These are phyloP conservation scores for Aureobasidium subglaciale DNA, from an alignment of 2,329 filamentous ascomycete species.

Conservation along the genomic window DNA sequence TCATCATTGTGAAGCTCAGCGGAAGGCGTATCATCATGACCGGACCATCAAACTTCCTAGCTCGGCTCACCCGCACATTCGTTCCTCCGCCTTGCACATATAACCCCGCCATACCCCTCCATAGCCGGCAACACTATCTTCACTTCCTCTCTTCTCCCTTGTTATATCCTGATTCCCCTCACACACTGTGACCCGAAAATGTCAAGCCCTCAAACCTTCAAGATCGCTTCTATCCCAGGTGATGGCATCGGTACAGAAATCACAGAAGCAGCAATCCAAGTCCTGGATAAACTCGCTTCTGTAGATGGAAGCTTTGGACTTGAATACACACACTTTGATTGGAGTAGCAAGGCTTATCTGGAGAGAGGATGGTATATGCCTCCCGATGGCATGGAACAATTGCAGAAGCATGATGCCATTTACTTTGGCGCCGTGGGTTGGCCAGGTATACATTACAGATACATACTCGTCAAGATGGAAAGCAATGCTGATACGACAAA, in stretches of 20 bases:
- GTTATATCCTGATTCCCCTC: not conserved
- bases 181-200: too few relatives aligned
- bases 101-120: slow-evolving; percentile 9
- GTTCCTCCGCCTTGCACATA: not conserved
- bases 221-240: slow-evolving; percentile 54
- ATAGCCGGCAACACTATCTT: not conserved
- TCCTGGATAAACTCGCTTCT: slow-evolving; percentile 40
- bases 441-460: slow-evolving; percentile 37
- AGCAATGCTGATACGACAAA: slow-evolving; percentile 7
- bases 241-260: slow-evolving; percentile 59
- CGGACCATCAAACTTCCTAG: not conserved
- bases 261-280: slow-evolving; percentile 48
- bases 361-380: slow-evolving; percentile 49
- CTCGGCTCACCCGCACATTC: slow-evolving; percentile 1
- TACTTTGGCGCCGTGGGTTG: slow-evolving; percentile 55
- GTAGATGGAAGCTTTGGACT: slow-evolving; percentile 41
- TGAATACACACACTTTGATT: slow-evolving; percentile 47
- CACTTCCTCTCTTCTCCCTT: not conserved
- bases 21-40: not conserved
- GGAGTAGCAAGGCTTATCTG: slow-evolving; percentile 42
- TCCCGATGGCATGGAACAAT: slow-evolving; percentile 41
- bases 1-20: not conserved
- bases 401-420: slow-evolving; percentile 48
- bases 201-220: slow-evolving; percentile 30
- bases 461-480: too few relatives aligned